Base-by-base conservation (phyloP, 1,139 yeast species). In the Candida buenavistaensis region DNA sequence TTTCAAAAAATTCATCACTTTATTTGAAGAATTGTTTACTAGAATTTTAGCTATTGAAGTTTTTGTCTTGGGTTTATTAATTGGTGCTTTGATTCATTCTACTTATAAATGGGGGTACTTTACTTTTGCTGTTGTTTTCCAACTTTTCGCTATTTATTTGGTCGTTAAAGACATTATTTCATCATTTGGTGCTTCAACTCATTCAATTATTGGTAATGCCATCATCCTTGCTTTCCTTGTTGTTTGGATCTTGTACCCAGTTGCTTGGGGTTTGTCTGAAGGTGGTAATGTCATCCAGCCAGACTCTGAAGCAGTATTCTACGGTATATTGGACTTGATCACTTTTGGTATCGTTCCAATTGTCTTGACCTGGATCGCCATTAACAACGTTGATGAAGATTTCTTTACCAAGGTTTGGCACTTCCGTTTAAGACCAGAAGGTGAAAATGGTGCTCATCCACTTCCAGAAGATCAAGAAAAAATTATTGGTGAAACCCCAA, bases 41-140 rank as follows among this genome's bases (percentile, higher is more conserved):
- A 63, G 64, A 43, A 51, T 75, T 28, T 58, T 75, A 37, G 53
- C 71, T 17, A 65, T 71, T 35, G 78, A 72, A 51, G 64, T 75
- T 13, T 75, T 59, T 47, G 79, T 77, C 21, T 64, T 80, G 37
- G 69, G 75, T 33, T 64, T 75, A 33, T 65, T 80, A 53, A 66
- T 78, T 51, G 85, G 82, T 44, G 47, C 70, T 19, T 57, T 78
- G 41, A 75, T 80, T 38, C 54, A 56, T 35, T 74, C 84, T 10
- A 62, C 78, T 36, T 80, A 80, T 59, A 80, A 76, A 58, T 80
- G 86, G 86, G 87, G 83, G 48, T 78, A 72, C 65, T 78, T 67
- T 42, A 64, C 70, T 28, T 66, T 66, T 47, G 59, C 68, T 14
- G 52, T 52, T n/a, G 41, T 53, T 37, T 68, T 67, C 22, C 64